A percentile compares a stretch with the other conserved stretches of the same genome.
These are phyloP conservation scores for Coniochaeta prunicola DNA, from an alignment of 2,329 filamentous ascomycete species.

Conservation along the genomic window DNA sequence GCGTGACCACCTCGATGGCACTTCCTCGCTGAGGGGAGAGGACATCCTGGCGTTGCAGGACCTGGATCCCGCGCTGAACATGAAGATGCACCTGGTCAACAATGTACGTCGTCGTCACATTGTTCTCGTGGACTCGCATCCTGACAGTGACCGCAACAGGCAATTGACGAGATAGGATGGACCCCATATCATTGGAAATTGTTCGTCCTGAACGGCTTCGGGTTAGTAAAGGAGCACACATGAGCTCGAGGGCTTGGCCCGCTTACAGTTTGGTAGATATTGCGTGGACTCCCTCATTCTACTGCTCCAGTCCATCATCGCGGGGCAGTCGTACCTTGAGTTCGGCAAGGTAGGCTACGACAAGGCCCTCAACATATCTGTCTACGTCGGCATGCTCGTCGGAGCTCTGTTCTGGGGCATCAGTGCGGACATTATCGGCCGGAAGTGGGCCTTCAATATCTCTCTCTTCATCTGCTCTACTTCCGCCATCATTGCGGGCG, in stretches of 20 bases:
- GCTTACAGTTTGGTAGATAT: conserved; percentile 22
- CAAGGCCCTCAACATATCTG: conserved; percentile 47
- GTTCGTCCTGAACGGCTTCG: conserved; percentile 56
- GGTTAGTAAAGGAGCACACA: conserved; percentile 24
- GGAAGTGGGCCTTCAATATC: conserved; percentile 70
- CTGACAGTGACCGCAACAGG: conserved; percentile 15
- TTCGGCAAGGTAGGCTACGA: conserved; percentile 47
- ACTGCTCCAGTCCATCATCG: conserved; percentile 55
- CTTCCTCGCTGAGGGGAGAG: conserved; percentile 7
- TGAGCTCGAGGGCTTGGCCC: neutral
- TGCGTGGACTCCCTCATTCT: conserved; percentile 39
- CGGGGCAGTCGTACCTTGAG: conserved; percentile 49
- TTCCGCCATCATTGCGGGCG: conserved; percentile 58
- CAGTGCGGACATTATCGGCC: conserved; percentile 71
- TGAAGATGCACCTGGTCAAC: conserved; percentile 52
- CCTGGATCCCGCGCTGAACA: conserved; percentile 43
- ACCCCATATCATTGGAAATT: conserved; percentile 52
- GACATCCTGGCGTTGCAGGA: conserved; percentile 41
- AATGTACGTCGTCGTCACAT: conserved; percentile 25
- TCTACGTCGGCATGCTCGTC: conserved; percentile 55
- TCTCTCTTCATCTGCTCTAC: conserved; percentile 67
- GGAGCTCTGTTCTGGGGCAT: conserved; percentile 76
- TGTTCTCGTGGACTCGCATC: neutral
- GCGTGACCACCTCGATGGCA: neutral
- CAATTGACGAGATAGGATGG: conserved; percentile 54